Base-by-base conservation (phyloP, 257 asterid genomes). In the Gentiana dahurica region DNA sequence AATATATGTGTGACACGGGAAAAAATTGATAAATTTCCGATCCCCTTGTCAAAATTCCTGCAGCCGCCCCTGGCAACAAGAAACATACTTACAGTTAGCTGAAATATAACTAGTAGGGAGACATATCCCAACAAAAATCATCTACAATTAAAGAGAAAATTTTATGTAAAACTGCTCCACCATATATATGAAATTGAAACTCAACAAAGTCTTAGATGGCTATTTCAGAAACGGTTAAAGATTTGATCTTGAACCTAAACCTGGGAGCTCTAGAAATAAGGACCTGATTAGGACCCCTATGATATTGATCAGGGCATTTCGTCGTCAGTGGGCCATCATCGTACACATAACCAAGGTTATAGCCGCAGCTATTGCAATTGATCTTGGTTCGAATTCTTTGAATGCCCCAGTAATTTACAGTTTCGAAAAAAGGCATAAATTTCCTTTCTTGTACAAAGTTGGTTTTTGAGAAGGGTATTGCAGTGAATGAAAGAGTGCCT, bases 291-390 rank as follows among this genome's bases (percentile, higher is more conserved):
- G 95, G 97, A 4, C 97, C 97, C 73, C 24, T 24, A 24, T 89
- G 92, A 45, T 81, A 70, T 75, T 90, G 95, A 36, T 95, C 95
- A 54, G 79, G 83, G 24, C 85, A 64, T 35, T 73, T 62, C 8
- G 80, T 84, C 84, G 80, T 68, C 54, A 96, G 95, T 37, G 90
- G 82, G 13, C 96, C 97, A 35, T 87, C 97, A 54, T 90, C 96
- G 75, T 90, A 90, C 35, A 87, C 67, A 70, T 90, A 66, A 2
- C 96, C 96, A 9, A 86, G 78, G 5, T 79, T 70, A 52, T 64
- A 74, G 41, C 81, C 85, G 68, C 96, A 90, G 71, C 79, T 69
- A 46, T 71, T 76, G 63, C 98, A 90, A 74, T 65, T 76, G 69
- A 90, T 87, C 66, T 69, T 87, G 75, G 86, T 77, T 56, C 95